These are phyloP conservation scores for Alternaria sp. DNA, from an alignment of 2,329 filamentous ascomycete genomes.

Conservation along the genomic window DNA sequence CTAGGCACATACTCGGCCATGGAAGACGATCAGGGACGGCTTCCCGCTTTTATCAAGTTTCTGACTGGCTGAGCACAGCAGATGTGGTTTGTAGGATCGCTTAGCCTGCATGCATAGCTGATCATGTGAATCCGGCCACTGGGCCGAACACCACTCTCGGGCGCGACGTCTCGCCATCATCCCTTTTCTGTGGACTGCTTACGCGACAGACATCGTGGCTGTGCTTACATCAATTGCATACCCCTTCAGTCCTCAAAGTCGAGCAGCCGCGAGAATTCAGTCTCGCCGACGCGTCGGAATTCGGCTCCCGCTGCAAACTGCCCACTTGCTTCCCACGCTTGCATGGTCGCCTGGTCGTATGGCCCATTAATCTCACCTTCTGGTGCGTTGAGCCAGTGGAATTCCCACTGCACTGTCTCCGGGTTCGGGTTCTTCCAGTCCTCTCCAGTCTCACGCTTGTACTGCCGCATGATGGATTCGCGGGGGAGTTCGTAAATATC, in stretches of 20 bases:
- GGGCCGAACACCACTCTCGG: background rate
- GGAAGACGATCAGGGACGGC: conserved; percentile 25
- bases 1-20: conserved; percentile 15
- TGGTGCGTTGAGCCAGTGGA: conserved; percentile 86
- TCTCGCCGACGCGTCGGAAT: conserved; percentile 52
- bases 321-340: conserved; percentile 86
- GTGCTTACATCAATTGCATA: background rate
- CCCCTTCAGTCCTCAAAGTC: conserved; percentile 43
- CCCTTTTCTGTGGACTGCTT: background rate
- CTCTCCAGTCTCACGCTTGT: conserved; percentile 83
- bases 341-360: conserved; percentile 85
- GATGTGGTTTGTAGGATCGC: conserved; percentile 33
- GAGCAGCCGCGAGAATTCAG: conserved; percentile 52
- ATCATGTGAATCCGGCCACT: conserved; percentile 34
- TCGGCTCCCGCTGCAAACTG: conserved; percentile 91
- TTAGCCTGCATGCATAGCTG: conserved; percentile 35
- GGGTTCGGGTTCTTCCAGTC: conserved; percentile 71
- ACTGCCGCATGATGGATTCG: conserved; percentile 82
- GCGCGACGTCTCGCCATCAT: background rate
- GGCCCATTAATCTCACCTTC: conserved; percentile 85
- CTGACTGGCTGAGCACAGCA: conserved; percentile 38
- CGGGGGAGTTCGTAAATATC: conserved; percentile 93
- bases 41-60: conserved; percentile 29
- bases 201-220: background rate
- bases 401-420: conserved; percentile 74